Percentiles rank a stretch among this genome's conserved stretches.
Evolutionary conservation across 495 filamentous ascomycete genomes (phyloP).

Genomic region (Collariella sp.): DNA sequence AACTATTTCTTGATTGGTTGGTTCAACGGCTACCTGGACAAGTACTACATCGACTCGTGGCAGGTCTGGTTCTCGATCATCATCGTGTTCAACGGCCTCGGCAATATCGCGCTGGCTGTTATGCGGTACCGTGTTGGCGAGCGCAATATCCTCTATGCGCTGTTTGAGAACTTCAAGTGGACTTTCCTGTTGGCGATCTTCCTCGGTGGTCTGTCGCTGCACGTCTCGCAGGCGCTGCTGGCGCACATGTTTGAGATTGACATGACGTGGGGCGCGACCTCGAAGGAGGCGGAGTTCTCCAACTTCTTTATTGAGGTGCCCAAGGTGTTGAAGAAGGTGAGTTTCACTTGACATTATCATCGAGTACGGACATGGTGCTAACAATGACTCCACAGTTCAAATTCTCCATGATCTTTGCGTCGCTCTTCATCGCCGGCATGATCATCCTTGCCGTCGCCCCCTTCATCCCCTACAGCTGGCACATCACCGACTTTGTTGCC

Average conservation of each 20-base stretch:
- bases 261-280: conserved; percentile 64
- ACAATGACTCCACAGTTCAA: conserved; percentile 48
- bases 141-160: conserved; percentile 41
- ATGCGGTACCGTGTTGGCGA: conserved; percentile 62
- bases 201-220: conserved; percentile 60
- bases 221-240: conserved; percentile 57
- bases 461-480: conserved; percentile 60
- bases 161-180: conserved; percentile 68
- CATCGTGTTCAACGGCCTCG: conserved; percentile 62
- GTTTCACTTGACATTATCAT: conserved; percentile 2
- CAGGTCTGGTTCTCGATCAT: conserved; percentile 68
- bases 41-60: conserved; percentile 70
- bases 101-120: conserved; percentile 54
- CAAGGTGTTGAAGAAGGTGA: conserved; percentile 56
- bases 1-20: conserved; percentile 76
- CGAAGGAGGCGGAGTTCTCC: conserved; percentile 63
- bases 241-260: conserved; percentile 66
- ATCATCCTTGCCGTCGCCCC: conserved; percentile 54
- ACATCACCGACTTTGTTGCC: conserved; percentile 69
- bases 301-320: conserved; percentile 78
- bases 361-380: not conserved
- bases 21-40: conserved; percentile 64
- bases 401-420: conserved; percentile 60
- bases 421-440: conserved; percentile 55
- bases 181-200: conserved; percentile 60